Evolutionary conservation across 805 yeast genomes (phyloP).

Genomic region (Ogataea ramenticola): DNA sequence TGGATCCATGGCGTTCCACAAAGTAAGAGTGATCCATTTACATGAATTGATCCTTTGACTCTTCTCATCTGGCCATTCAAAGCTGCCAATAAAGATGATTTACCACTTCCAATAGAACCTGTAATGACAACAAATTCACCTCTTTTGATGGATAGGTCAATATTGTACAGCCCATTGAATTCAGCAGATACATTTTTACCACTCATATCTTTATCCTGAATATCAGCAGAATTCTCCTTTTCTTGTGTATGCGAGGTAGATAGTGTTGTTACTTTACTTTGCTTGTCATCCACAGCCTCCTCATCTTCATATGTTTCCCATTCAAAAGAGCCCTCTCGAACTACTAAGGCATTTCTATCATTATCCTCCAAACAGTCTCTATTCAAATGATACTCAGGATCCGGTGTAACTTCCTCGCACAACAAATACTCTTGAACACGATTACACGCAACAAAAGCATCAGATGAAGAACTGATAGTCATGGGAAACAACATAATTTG

Average conservation of each 20-base stretch:
- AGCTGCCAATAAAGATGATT: conserved; percentile 64
- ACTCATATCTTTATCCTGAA: background rate
- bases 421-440: conserved; percentile 50
- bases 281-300: conserved; percentile 1
- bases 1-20: conserved; percentile 71
- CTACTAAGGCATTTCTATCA: conserved; percentile 35
- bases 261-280: no score
- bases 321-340: conserved; percentile 49
- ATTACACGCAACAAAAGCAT: conserved; percentile 52
- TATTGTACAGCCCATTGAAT: conserved; percentile 38
- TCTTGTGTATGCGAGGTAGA: no score
- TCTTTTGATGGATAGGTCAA: conserved; percentile 45
- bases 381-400: conserved; percentile 10
- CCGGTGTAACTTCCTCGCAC: conserved; percentile 29
- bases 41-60: conserved; percentile 39
- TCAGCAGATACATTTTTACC: background rate
- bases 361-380: conserved; percentile 6
- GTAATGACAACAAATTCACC: conserved; percentile 73
- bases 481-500: conserved; percentile 66
- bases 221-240: no score
- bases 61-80: conserved; percentile 63
- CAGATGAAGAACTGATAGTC: conserved; percentile 61
- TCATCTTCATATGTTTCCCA: conserved; percentile 48
- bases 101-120: conserved; percentile 83
- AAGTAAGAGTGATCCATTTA: conserved; percentile 47